Conservation (phyloP, 2,329 filamentous ascomycete species). For the Neopestalotiopsis sp. region DNA sequence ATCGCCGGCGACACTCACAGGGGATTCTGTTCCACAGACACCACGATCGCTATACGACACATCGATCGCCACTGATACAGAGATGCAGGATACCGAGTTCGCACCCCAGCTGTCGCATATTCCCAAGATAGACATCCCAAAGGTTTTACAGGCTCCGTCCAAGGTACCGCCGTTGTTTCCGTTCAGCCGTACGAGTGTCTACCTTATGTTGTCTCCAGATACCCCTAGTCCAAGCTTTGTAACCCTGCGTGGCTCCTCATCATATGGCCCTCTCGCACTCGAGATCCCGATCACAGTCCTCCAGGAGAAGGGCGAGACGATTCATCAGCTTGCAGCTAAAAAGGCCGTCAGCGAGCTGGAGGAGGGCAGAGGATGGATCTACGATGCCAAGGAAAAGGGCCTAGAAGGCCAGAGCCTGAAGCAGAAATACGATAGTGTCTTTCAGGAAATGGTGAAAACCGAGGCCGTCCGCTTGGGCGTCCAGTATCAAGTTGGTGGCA, state of each 20-base stretch:
- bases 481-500: conserved; percentile 69
- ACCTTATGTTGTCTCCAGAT: conserved; percentile 65
- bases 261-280: conserved; percentile 64
- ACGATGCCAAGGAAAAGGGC: conserved; percentile 49
- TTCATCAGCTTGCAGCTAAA: conserved; percentile 74
- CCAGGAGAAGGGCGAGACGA: conserved; percentile 52
- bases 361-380: conserved; percentile 70
- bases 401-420: conserved; percentile 48
- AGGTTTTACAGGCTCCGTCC: conserved; percentile 67
- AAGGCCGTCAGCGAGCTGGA: conserved; percentile 74
- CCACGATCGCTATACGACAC: conserved; percentile 66
- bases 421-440: conserved; percentile 52
- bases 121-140: conserved; percentile 56
- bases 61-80: conserved; percentile 42
- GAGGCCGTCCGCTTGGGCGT: conserved; percentile 71
- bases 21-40: conserved; percentile 33
- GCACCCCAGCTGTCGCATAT: conserved; percentile 47
- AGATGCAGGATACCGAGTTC: conserved; percentile 21
- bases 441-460: conserved; percentile 64
- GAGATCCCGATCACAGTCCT: conserved; percentile 65
- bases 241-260: conserved; percentile 60
- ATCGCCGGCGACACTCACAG: conserved; percentile 24
- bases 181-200: conserved; percentile 69
- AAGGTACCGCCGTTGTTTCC: conserved; percentile 69
- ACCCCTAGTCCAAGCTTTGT: conserved; percentile 58